These are phyloP conservation scores for Colletotrichum tropicale DNA, from an alignment of 2,329 filamentous ascomycete genomes.

Conservation along the genomic window DNA sequence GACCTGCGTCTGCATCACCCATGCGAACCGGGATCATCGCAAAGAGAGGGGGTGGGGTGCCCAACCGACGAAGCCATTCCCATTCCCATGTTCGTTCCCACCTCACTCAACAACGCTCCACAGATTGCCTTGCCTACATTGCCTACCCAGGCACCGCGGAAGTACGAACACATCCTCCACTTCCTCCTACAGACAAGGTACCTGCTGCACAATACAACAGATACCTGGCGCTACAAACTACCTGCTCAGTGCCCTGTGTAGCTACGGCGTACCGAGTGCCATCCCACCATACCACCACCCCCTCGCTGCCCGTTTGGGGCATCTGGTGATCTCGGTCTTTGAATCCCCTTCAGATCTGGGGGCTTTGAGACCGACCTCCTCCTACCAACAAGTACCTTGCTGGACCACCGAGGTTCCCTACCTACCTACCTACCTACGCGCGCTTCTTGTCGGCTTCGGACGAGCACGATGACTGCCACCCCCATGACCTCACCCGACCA, in stretches of 20 bases:
- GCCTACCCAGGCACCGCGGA: not conserved
- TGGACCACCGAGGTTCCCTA: not conserved
- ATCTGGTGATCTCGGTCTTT: not conserved
- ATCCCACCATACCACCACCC: not conserved
- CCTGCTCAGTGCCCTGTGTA: not conserved
- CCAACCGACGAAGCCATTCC: not conserved
- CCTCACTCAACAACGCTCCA: not conserved
- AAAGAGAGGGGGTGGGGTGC: not conserved
- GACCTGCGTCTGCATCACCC: conserved; percentile 42
- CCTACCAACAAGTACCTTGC: not conserved
- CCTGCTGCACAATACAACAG: not conserved
- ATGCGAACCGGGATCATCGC: conserved; percentile 26
- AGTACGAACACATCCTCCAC: not conserved
- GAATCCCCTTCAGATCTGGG: not conserved
- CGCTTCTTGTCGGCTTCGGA: not conserved
- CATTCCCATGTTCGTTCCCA: not conserved
- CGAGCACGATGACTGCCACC: not conserved
- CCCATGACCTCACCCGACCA: not conserved
- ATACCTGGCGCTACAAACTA: not conserved
- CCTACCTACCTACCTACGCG: not conserved
- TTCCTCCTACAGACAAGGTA: not conserved
- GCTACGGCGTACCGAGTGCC: not conserved
- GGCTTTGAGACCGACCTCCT: not conserved
- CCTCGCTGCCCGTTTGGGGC: not conserved
- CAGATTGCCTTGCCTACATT: not conserved